Evolutionary conservation across 2,329 filamentous ascomycete species (phyloP), one percentile per base, ranked within the genome.

Genomic region (Diaporthe batatas): DNA sequence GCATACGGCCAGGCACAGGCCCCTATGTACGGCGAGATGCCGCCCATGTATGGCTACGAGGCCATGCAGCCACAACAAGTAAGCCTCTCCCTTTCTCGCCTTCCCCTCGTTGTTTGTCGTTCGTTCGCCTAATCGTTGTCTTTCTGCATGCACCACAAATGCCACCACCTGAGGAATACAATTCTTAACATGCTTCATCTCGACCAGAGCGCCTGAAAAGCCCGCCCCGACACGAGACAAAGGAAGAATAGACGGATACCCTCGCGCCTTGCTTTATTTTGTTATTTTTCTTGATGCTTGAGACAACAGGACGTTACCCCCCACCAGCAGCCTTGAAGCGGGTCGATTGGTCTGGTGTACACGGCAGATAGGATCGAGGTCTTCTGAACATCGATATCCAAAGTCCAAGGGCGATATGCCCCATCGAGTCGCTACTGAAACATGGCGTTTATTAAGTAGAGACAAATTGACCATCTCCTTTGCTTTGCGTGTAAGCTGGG

Each of bases 21-120:
- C 73, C 86, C 91, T 75, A 97, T 98, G 88, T 98, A 95, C 79
- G 88, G 91, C 71, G 91, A 93, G 72, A 92, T 95, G 82, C 91
- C 94, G 75, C 91, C 90, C 75, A 98, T 98, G 88, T 98, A 98
- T 77, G 89, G 89, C 51, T 97, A 97, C 81, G 89, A 92, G 18
- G 85, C 91, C 75, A 94, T 98, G 89, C 91, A 93, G 77, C 90
- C 93, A 76, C 94, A 97, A 82, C 94, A 95, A 86, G 94, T 95
- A 87, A 81, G 89, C 83, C n/a, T 29, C 44, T 47, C 29, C 32
- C 23, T 62, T 68, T 55, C 64, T 72, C 42, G 5, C 12, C 44
- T 18, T 5, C 44, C n/a, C 49, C 51, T 47, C n/a, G 11, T 25
- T 39, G 49, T 70, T 53, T 65, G 62, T 64, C 34, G 39, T 49